Conservation (phyloP, 2,329 filamentous ascomycete genomes). For the Sclerotinia borealis region DNA sequence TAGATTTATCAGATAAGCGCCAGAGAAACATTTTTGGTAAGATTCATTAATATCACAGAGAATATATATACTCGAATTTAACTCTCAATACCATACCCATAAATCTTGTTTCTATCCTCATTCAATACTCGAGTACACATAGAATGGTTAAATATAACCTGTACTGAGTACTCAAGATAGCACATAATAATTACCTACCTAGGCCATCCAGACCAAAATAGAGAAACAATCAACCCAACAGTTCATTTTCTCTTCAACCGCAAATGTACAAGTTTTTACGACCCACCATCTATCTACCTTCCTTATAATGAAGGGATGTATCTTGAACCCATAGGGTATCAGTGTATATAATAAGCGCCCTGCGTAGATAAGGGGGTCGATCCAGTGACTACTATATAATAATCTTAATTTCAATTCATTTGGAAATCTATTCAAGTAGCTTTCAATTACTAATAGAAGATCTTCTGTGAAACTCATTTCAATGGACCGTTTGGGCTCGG, state of each 20-base stretch:
- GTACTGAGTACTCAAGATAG: too few species aligned
- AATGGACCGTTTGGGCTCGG: neutral
- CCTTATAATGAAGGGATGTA: too few species aligned
- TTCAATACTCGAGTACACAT: too few species aligned
- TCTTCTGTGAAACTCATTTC: neutral
- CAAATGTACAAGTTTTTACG: neutral
- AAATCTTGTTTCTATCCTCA: too few species aligned
- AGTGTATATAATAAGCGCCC: slow-evolving; percentile 7
- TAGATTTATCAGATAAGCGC: slow-evolving; percentile 12
- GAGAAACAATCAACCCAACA: neutral
- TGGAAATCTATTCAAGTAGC: neutral
- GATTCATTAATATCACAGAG: neutral
- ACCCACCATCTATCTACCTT: neutral
- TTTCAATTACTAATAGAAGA: neutral
- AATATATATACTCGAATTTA: neutral
- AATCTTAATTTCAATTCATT: neutral
- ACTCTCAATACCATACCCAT: too few species aligned
- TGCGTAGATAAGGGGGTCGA: neutral
- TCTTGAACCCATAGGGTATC: slow-evolving; percentile 5
- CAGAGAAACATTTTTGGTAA: neutral
- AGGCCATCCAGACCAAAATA: too few species aligned
- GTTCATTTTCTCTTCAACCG: neutral
- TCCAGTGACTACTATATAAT: neutral
- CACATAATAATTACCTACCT: neutral
- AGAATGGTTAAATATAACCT: too few species aligned